Conservation (phyloP, 169 alveolate genomes). For the Toxoplasma gondii region DNA sequence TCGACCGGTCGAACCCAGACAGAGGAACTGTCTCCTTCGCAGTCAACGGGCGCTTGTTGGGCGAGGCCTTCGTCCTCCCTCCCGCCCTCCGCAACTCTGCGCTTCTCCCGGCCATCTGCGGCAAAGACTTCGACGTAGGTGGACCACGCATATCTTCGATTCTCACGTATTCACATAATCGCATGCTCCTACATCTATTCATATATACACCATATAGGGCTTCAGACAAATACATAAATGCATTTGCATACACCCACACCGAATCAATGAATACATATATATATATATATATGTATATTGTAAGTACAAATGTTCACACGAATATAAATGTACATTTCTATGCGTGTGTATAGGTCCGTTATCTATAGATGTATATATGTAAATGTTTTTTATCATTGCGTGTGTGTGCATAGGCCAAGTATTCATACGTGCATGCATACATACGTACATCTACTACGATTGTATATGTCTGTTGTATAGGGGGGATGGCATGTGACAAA, state of each 20-base stretch:
- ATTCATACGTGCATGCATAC: not conserved
- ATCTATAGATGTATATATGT: not conserved
- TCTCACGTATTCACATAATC: not conserved
- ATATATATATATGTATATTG: not conserved
- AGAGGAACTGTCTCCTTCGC: slow-evolving; percentile 27
- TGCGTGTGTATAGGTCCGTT: no score
- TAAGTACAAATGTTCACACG: no score
- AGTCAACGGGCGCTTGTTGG: slow-evolving; percentile 9
- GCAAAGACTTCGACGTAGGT: slow-evolving; percentile 32
- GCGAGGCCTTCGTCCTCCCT: slow-evolving; percentile 26
- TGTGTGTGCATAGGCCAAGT: not conserved
- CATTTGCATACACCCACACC: not conserved
- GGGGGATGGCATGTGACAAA: not conserved
- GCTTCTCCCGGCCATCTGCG: slow-evolving; percentile 28
- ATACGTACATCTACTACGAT: not conserved
- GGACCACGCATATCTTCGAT: not conserved
- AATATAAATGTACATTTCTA: not conserved
- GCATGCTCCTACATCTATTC: not conserved
- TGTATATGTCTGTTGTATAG: not conserved
- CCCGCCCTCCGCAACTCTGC: not conserved
- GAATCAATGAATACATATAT: not conserved
- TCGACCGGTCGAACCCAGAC: slow-evolving; percentile 7
- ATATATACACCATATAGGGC: not conserved
- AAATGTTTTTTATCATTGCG: no score
- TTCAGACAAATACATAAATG: not conserved